Base-by-base conservation (phyloP, 2,329 filamentous ascomycete genomes). In the Aspergillus brunneoviolaceus region DNA sequence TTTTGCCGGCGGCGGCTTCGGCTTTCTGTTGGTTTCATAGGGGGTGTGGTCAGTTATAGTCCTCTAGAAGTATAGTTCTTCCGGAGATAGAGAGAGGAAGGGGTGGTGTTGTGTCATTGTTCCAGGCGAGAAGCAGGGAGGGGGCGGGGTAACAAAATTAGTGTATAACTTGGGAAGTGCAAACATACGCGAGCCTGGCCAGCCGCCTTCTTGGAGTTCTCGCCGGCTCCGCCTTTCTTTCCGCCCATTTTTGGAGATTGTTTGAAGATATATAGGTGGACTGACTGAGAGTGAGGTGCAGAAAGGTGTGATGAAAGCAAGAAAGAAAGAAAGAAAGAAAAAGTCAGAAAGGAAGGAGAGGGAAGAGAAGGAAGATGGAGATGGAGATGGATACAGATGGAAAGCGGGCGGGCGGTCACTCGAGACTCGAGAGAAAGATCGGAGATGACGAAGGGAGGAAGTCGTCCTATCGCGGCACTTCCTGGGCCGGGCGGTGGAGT, bases 191-290 rank as follows among this genome's bases (percentile, higher is more conserved):
- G 77, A 62, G 93, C 92, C 77, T 97, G 92, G 65, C 94, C 95
- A 9, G 89, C 86, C 2, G 80, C 92, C 82, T 98, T 98, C 80
- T 96, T 98, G 76, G 84, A 89, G 79, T 90, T 92, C 64, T 96
- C 92, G 57, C 81, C 85, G 57, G 71, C 39, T 45, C 39, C 79
- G 61, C 67, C 76, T 71, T 82, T 85, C 77, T 90, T 93, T 78
- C 90, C 91, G 68, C 82, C 88, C 90, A 93, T 93, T 65, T 66
- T 80, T 61, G 12, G 14, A 19, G 10, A 31, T 50, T 23, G 11
- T 27, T 48, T 14, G 31, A 2, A 4, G 14, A 3, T 55, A 33
- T 29, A 14, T 31, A 14, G 19, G 45, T 52, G 19, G 11, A 27
- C 6, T 35, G 51, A 21, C 19, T 33, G 25, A n/a, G 55, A 12